phyloP scores from a whole-genome alignment of 2,329 filamentous ascomycete species.

The Cladosporium velox region DNA sequence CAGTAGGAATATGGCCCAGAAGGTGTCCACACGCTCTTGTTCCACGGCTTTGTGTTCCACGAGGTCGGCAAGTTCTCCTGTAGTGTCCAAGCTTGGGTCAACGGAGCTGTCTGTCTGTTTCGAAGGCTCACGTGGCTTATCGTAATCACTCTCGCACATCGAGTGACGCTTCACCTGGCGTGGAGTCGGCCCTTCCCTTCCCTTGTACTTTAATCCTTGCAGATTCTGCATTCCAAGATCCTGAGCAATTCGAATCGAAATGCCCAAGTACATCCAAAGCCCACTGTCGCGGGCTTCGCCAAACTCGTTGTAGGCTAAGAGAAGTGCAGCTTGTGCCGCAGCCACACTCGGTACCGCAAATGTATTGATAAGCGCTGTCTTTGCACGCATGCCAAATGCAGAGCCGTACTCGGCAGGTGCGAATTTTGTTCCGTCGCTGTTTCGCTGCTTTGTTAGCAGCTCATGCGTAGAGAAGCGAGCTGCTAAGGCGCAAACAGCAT shows the following conservation, averaged over 20 bases:
- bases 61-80: conserved; percentile 35
- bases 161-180: conserved; percentile 51
- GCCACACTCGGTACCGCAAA: conserved; percentile 81
- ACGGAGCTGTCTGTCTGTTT: conserved; percentile 46
- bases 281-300: conserved; percentile 86
- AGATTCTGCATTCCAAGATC: conserved; percentile 80
- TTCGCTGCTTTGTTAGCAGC: conserved; percentile 54
- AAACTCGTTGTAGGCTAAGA: conserved; percentile 88
- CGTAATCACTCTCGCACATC: conserved; percentile 16
- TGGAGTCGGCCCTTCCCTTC: conserved; percentile 57
- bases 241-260: conserved; percentile 80
- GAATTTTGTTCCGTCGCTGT: conserved; percentile 48
- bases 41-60: conserved; percentile 64
- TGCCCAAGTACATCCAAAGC: conserved; percentile 89
- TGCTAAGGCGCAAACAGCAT: conserved; percentile 79
- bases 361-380: conserved; percentile 77
- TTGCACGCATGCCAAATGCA: conserved; percentile 78
- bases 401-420: conserved; percentile 68
- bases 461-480: conserved; percentile 73
- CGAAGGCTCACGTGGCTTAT: conserved; percentile 45
- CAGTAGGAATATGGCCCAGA: conserved; percentile 87
- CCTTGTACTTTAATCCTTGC: conserved; percentile 67
- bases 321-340: conserved; percentile 77
- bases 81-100: not conserved
- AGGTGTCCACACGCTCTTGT: conserved; percentile 80